These are phyloP conservation scores for Ophiostoma angusticollis DNA, from an alignment of 2,329 filamentous ascomycete genomes.

Conservation along the genomic window DNA sequence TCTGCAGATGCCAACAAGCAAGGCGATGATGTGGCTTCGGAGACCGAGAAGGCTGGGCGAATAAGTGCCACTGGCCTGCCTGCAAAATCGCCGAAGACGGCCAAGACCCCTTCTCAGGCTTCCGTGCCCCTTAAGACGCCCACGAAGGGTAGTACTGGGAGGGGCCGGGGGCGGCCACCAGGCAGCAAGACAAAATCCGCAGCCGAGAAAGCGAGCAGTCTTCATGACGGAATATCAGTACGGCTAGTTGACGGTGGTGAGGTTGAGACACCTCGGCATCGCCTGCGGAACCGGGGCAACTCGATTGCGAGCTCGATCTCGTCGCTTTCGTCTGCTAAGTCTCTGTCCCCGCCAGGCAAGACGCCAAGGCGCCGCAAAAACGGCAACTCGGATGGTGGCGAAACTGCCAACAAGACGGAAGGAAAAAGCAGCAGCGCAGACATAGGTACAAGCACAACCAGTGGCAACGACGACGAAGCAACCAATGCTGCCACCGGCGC, in stretches of 20 bases:
- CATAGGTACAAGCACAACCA: neutral
- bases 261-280: neutral
- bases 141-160: neutral
- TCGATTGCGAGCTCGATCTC: constrained; percentile 17
- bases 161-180: constrained; percentile 1
- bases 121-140: constrained; percentile 6
- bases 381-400: neutral
- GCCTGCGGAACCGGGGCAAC: constrained; percentile 13
- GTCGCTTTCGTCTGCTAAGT: constrained; percentile 23
- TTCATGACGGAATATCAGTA: constrained; percentile 11
- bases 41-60: too few relatives aligned
- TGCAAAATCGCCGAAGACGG: neutral
- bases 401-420: neutral
- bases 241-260: neutral
- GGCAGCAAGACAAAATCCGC: constrained; percentile 6
- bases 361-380: constrained; percentile 10
- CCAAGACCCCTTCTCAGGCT: neutral
- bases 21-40: neutral
- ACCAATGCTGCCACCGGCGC: neutral
- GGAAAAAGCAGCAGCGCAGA: neutral
- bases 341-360: constrained; percentile 17
- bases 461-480: constrained; percentile 1
- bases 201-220: constrained; percentile 9
- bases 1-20: neutral
- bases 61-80: too few relatives aligned